These are phyloP conservation scores for Pseudocercospora pini-densiflorae DNA, from an alignment of 2,329 filamentous ascomycete genomes.

Conservation along the genomic window DNA sequence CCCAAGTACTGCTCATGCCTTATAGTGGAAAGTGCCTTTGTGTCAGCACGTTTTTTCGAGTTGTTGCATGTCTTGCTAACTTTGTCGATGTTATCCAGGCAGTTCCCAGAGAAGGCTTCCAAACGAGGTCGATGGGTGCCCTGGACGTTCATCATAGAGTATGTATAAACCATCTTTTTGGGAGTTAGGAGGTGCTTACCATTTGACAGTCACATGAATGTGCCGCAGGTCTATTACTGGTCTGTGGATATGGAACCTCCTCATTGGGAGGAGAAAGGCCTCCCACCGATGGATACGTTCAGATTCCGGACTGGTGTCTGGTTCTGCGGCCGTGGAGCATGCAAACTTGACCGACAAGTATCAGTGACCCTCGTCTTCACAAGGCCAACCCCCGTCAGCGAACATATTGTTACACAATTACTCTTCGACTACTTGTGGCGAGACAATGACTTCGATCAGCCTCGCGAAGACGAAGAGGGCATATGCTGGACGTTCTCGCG, in stretches of 20 bases:
- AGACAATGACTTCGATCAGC: conserved; percentile 39
- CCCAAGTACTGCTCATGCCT: background rate
- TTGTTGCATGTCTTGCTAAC: background rate
- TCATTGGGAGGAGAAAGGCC: conserved; percentile 27
- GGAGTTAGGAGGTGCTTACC: background rate
- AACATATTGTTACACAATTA: conserved; percentile 40
- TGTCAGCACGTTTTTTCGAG: background rate
- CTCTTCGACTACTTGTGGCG: conserved; percentile 40
- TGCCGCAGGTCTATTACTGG: conserved; percentile 46
- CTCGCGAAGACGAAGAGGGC: conserved; percentile 41
- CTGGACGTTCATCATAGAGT: conserved; percentile 44
- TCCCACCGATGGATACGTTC: conserved; percentile 38
- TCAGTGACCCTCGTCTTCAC: conserved; percentile 44
- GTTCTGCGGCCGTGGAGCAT: conserved; percentile 42
- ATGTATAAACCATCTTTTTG: background rate
- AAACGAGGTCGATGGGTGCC: conserved; percentile 38
- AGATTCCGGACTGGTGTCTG: conserved; percentile 43
- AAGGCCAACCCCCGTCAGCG: conserved; percentile 34
- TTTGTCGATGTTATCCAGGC: conserved; percentile 9
- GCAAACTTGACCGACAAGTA: conserved; percentile 34
- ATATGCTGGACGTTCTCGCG: conserved; percentile 44
- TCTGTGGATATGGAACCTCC: conserved; percentile 40
- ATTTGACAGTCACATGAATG: conserved; percentile 39
- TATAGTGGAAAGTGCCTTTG: background rate
- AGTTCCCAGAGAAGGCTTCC: conserved; percentile 42